Percentiles rank a stretch among this genome's conserved stretches.
phyloP scores from a whole-genome alignment of 768 basidiomycete genomes.

The Leccinum rimulosum region DNA sequence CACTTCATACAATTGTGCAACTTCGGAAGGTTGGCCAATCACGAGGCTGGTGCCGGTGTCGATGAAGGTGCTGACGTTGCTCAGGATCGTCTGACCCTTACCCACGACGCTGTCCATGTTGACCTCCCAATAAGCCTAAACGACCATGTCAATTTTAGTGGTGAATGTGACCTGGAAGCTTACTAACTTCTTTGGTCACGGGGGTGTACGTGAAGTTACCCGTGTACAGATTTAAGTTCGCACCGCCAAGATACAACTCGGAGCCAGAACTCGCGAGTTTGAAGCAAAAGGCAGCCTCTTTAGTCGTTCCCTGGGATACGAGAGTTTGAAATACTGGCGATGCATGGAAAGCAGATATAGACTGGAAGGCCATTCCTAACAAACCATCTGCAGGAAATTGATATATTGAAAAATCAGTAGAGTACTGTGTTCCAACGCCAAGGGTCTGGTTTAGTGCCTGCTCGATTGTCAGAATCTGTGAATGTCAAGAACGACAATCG shows the following conservation, averaged over 20 bases:
- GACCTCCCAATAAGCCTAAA: constrained; percentile 22
- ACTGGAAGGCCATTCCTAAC: constrained; percentile 42
- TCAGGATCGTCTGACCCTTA: constrained; percentile 2
- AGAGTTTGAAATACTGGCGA: constrained; percentile 42
- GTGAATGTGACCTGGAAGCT: no score
- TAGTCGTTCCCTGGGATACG: constrained; percentile 32
- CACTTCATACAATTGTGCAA: constrained; percentile 16
- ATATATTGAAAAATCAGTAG: neutral
- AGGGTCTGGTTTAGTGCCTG: constrained; percentile 16
- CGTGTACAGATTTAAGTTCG: constrained; percentile 41
- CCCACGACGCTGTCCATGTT: constrained; percentile 6
- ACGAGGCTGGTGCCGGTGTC: constrained; percentile 23
- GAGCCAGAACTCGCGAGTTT: constrained; percentile 40
- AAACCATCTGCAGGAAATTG: constrained; percentile 26
- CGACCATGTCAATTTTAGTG: neutral
- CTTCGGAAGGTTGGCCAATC: constrained; percentile 8
- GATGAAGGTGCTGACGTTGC: constrained; percentile 11
- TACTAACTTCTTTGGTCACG: constrained; percentile 11
- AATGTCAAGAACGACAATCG: neutral
- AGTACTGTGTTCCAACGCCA: constrained; percentile 14
- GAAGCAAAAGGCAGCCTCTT: constrained; percentile 43
- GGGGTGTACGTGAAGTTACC: constrained; percentile 40
- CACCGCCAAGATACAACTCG: constrained; percentile 54
- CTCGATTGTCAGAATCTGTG: neutral
- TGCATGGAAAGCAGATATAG: constrained; percentile 34